These are phyloP conservation scores for Panicum miliaceum DNA, from an alignment of 176 grass and related monocot genomes.

Conservation along the genomic window DNA sequence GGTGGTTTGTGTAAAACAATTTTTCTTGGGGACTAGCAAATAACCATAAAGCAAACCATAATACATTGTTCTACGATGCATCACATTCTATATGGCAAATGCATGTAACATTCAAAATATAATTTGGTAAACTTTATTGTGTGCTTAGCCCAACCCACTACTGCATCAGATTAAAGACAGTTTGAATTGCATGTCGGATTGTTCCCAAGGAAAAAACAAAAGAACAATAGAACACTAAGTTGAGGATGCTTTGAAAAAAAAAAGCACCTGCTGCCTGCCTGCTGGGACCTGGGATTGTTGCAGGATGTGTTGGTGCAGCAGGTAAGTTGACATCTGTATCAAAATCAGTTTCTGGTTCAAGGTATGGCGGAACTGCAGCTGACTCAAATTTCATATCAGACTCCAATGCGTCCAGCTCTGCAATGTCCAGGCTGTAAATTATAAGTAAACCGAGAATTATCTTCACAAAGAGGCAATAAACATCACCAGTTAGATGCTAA, in stretches of 20 bases:
- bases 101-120: background rate
- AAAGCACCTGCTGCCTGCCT: conserved; percentile 48
- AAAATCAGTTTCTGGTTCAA: conserved; percentile 83
- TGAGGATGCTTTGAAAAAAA: background rate
- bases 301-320: conserved; percentile 62
- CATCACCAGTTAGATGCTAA: conserved; percentile 8
- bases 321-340: conserved; percentile 74
- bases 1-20: background rate
- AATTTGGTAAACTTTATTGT: background rate
- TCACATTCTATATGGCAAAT: background rate
- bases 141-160: background rate
- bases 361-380: conserved; percentile 84
- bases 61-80: background rate
- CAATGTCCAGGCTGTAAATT: conserved; percentile 19
- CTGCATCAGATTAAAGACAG: background rate
- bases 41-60: background rate
- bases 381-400: conserved; percentile 82
- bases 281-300: conserved; percentile 38
- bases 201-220: background rate
- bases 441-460: background rate
- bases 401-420: conserved; percentile 94
- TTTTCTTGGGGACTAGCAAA: background rate
- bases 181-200: conserved; percentile 1
- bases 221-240: background rate
- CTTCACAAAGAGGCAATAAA: background rate